Percentiles rank a stretch among this genome's conserved stretches.
phyloP scores from a whole-genome alignment of 768 basidiomycete species.

The Suillus variegatus region DNA sequence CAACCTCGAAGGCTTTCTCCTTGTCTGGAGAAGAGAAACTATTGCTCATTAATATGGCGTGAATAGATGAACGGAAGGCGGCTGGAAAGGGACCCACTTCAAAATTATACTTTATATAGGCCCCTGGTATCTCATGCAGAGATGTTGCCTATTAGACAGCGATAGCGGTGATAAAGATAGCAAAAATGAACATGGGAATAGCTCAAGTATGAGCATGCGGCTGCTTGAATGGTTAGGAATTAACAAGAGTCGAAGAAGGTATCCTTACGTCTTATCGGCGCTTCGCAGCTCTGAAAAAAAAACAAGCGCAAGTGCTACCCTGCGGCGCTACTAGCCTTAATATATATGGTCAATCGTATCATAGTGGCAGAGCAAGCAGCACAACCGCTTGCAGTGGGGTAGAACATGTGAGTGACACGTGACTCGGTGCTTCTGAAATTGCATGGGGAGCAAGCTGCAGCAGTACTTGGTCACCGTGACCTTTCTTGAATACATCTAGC shows the following conservation, averaged over 20 bases:
- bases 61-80: neutral
- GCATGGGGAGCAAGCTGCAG: neutral
- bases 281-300: neutral
- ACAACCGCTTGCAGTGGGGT: too few species aligned
- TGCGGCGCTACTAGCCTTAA: neutral
- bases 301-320: neutral
- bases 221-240: neutral
- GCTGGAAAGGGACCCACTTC: neutral
- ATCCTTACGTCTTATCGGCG: neutral
- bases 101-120: slow-evolving; percentile 35
- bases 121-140: slow-evolving; percentile 17
- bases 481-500: neutral
- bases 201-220: neutral
- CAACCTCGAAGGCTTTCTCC: neutral
- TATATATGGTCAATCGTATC: neutral
- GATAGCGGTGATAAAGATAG: neutral
- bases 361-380: neutral
- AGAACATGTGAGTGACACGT: neutral
- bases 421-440: neutral
- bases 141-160: neutral
- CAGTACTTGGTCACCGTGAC: neutral
- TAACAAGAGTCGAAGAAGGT: neutral
- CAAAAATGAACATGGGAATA: slow-evolving; percentile 5
- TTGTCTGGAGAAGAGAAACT: neutral
- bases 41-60: neutral